phyloP scores from a whole-genome alignment of 1,284 basidiomycete species.

The Rhodotorula sp. region DNA sequence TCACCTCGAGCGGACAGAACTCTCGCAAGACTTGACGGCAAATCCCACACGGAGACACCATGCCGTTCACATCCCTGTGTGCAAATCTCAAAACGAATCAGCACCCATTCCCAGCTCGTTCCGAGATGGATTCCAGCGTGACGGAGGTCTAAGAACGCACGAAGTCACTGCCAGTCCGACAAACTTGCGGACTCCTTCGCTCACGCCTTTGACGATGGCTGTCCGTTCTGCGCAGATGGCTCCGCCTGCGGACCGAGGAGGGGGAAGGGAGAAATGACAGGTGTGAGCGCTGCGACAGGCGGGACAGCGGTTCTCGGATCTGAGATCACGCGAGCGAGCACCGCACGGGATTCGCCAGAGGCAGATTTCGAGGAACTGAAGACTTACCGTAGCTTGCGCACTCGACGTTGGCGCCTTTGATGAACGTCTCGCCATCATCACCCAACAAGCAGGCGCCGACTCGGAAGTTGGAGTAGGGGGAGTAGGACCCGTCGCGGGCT shows the following conservation, averaged over 20 bases:
- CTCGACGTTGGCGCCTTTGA: conserved; percentile 51
- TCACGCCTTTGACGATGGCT: conserved; percentile 72
- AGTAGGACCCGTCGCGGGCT: conserved; percentile 37
- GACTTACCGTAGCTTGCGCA: conserved; percentile 48
- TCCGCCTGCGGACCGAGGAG: conserved; percentile 45
- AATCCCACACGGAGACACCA: conserved; percentile 81
- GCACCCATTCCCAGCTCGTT: too few species aligned
- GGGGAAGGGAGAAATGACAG: too few species aligned
- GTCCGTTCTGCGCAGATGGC: conserved; percentile 83
- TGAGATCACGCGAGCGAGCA: too few species aligned
- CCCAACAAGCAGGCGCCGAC: conserved; percentile 50
- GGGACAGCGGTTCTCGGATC: too few species aligned
- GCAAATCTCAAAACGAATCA: too few species aligned
- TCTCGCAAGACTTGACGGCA: conserved; percentile 89
- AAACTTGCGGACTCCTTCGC: conserved; percentile 64
- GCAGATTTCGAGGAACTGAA: neutral
- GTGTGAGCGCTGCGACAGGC: too few species aligned
- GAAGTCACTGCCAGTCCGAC: conserved; percentile 63
- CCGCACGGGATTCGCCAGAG: too few species aligned
- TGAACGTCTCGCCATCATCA: conserved; percentile 46
- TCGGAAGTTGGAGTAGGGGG: conserved; percentile 47
- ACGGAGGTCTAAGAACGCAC: neutral
- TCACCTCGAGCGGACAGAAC: conserved; percentile 63
- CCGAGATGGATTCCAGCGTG: neutral
- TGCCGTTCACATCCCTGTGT: conserved; percentile 61